Conservation (phyloP, 2,329 filamentous ascomycete species). For the Gnomoniopsis smithogilvyi region DNA sequence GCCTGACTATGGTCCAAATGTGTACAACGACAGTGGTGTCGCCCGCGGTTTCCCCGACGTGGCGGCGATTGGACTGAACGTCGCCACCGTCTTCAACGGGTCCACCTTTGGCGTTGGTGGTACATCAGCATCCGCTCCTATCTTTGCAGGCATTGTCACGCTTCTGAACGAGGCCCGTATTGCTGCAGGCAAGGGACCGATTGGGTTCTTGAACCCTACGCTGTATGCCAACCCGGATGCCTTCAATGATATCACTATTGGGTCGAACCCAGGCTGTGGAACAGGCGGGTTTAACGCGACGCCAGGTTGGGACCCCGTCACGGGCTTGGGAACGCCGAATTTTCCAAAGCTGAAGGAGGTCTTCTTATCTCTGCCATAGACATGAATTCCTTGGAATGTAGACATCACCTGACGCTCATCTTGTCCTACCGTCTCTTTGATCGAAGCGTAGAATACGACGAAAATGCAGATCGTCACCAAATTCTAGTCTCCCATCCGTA, state of each 20-base stretch:
- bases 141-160: slow-evolving; percentile 39
- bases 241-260: slow-evolving; percentile 26
- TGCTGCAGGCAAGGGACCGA: slow-evolving; percentile 29
- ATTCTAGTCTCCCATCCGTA: too few species aligned
- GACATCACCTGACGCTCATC: background rate
- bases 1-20: slow-evolving; percentile 38
- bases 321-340: slow-evolving; percentile 27
- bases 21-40: slow-evolving; percentile 38
- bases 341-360: slow-evolving; percentile 15
- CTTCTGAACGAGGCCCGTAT: slow-evolving; percentile 41
- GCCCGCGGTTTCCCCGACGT: slow-evolving; percentile 47
- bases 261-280: slow-evolving; percentile 24
- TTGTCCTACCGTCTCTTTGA: background rate
- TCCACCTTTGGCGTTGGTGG: slow-evolving; percentile 22
- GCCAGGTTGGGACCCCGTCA: slow-evolving; percentile 31
- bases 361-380: slow-evolving; percentile 4
- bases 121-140: slow-evolving; percentile 36
- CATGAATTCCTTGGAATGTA: background rate
- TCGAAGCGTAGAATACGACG: too few species aligned
- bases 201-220: slow-evolving; percentile 44
- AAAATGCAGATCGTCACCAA: too few species aligned
- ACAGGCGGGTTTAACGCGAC: slow-evolving; percentile 25
- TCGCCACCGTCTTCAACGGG: slow-evolving; percentile 26
- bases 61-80: slow-evolving; percentile 47
- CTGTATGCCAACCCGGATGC: slow-evolving; percentile 29